phyloP scores from a whole-genome alignment of 1,139 yeast genomes.

The Nadsonia commutata region DNA sequence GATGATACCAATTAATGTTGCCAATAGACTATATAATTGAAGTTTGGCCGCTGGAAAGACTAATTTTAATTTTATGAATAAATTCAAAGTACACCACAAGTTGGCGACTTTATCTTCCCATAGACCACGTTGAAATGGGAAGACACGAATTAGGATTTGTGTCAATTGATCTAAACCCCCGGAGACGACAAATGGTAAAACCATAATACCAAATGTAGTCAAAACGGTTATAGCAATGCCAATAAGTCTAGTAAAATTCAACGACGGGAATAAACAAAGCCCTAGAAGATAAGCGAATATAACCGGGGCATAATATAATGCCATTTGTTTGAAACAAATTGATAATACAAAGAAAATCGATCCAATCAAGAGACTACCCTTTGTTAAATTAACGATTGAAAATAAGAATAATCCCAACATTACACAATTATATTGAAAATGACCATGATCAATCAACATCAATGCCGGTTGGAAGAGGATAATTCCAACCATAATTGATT shows the following conservation, averaged over 20 bases:
- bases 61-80: conserved; percentile 53
- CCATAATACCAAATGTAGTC: conserved; percentile 34
- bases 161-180: conserved; percentile 22
- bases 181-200: conserved; percentile 47
- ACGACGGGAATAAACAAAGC: conserved; percentile 24
- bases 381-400: conserved; percentile 48
- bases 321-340: conserved; percentile 87
- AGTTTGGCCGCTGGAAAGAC: conserved; percentile 43
- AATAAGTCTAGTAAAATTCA: conserved; percentile 33
- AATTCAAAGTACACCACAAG: conserved; percentile 87
- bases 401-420: conserved; percentile 79
- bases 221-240: conserved; percentile 52
- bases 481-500: conserved; percentile 58
- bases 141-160: conserved; percentile 48
- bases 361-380: conserved; percentile 49
- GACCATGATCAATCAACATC: conserved; percentile 87
- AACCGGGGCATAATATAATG: conserved; percentile 81
- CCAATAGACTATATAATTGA: conserved; percentile 43
- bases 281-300: conserved; percentile 65
- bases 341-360: conserved; percentile 71
- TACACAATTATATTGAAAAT: conserved; percentile 86
- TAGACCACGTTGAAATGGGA: conserved; percentile 88
- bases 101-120: conserved; percentile 97
- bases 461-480: conserved; percentile 67
- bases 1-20: conserved; percentile 50